These are phyloP conservation scores for Bryoerythrophyllum caledonicum DNA, from an alignment of 225 moss, liverwort and hornwort species.

Conservation along the genomic window DNA sequence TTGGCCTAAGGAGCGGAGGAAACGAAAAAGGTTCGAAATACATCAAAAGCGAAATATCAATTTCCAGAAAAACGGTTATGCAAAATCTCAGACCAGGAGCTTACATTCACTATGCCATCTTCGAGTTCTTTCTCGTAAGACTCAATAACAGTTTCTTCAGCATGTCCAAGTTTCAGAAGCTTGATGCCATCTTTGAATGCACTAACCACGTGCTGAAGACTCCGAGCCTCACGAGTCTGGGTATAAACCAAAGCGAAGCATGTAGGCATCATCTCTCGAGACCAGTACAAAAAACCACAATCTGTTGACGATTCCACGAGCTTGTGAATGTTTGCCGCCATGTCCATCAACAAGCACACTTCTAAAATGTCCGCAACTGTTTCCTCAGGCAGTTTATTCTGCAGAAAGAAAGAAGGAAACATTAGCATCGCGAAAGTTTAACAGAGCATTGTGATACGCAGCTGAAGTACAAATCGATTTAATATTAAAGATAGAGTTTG, in stretches of 20 bases:
- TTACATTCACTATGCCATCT: constrained; percentile 74
- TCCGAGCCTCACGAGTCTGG: constrained; percentile 77
- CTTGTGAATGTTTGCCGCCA: constrained; percentile 71
- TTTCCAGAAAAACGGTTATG: constrained; percentile 7
- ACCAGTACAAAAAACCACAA: constrained; percentile 96
- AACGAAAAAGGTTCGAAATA: background rate
- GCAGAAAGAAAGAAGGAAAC: constrained; percentile 26
- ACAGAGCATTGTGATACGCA: background rate
- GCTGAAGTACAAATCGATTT: constrained; percentile 11
- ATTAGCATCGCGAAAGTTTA: constrained; percentile 13
- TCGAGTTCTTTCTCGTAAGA: constrained; percentile 88
- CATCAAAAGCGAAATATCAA: background rate
- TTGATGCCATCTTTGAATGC: constrained; percentile 84
- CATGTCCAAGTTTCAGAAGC: constrained; percentile 73
- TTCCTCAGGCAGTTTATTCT: constrained; percentile 75
- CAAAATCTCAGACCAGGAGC: constrained; percentile 20
- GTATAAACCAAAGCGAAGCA: constrained; percentile 81
- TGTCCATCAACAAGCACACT: constrained; percentile 66
- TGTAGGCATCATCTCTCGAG: constrained; percentile 89
- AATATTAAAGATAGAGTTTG: background rate
- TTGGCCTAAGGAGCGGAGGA: background rate
- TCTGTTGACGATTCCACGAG: constrained; percentile 71
- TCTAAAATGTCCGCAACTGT: constrained; percentile 69
- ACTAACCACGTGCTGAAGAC: constrained; percentile 81
- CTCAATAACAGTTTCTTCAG: constrained; percentile 56